Evolutionary conservation across 2,329 filamentous ascomycete species (phyloP).

Genomic region (Ophiostoma novo-ulmi): DNA sequence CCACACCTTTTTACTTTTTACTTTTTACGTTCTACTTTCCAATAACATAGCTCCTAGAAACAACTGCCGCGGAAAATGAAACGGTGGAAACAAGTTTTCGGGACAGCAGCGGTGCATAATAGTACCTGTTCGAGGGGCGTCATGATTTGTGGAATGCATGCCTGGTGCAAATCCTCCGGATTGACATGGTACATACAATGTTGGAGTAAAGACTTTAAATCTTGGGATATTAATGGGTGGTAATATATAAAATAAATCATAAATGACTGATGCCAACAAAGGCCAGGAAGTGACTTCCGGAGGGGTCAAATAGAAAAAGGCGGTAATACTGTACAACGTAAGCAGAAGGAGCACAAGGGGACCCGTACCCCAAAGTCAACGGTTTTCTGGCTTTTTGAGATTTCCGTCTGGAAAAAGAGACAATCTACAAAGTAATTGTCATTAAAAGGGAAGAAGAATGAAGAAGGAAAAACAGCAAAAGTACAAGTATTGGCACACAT

Average conservation of each 20-base stretch:
- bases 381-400: too few relatives aligned
- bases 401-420: neutral
- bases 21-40: too few relatives aligned
- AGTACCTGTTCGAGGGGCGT: neutral
- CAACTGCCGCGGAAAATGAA: neutral
- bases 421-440: neutral
- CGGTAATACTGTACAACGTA: too few relatives aligned
- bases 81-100: constrained; percentile 1
- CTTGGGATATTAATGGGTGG: too few relatives aligned
- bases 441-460: neutral
- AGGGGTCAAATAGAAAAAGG: neutral
- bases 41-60: too few relatives aligned
- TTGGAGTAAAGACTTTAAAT: neutral
- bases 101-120: neutral
- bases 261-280: neutral
- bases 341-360: too few relatives aligned
- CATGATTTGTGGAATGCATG: neutral
- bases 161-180: constrained; percentile 9
- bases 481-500: neutral
- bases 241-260: too few relatives aligned
- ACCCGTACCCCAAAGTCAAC: too few relatives aligned
- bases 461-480: neutral
- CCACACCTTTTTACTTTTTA: too few relatives aligned
- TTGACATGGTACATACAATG: neutral
- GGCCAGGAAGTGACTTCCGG: neutral